Conservation (phyloP, 331 rosid species). For the Quercus phellos region DNA sequence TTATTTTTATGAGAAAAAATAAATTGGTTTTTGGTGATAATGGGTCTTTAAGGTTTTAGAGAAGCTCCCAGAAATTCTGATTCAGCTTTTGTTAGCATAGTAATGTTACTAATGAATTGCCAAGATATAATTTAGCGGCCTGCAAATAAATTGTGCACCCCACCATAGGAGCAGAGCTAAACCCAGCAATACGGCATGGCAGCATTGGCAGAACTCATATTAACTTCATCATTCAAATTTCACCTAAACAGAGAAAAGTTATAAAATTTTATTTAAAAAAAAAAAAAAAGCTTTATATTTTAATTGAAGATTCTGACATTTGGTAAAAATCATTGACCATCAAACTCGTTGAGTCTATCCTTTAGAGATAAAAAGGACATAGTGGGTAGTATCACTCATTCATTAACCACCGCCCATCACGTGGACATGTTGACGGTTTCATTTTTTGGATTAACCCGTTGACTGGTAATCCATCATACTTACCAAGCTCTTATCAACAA, state of each 20-base stretch:
- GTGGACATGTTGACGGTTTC: background rate
- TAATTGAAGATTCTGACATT: background rate
- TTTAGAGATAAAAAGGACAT: too few relatives aligned
- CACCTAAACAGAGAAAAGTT: too few relatives aligned
- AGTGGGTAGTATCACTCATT: background rate
- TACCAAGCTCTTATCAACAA: background rate
- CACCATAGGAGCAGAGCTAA: too few relatives aligned
- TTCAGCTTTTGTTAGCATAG: background rate
- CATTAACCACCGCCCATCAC: conserved; percentile 42
- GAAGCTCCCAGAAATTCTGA: background rate
- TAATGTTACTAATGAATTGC: background rate
- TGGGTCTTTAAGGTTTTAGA: background rate
- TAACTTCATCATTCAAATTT: too few relatives aligned
- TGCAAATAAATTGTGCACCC: too few relatives aligned
- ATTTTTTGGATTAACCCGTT: background rate
- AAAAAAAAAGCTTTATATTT: too few relatives aligned
- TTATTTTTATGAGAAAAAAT: too few relatives aligned
- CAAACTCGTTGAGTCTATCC: background rate
- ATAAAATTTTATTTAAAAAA: too few relatives aligned
- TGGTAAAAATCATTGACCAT: background rate
- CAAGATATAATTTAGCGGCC: too few relatives aligned
- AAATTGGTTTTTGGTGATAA: background rate
- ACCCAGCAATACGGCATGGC: too few relatives aligned
- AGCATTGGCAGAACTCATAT: too few relatives aligned
- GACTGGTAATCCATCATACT: background rate